Evolutionary conservation across 345 rosid genomes (phyloP).

Genomic region (Eucalyptus globulus): DNA sequence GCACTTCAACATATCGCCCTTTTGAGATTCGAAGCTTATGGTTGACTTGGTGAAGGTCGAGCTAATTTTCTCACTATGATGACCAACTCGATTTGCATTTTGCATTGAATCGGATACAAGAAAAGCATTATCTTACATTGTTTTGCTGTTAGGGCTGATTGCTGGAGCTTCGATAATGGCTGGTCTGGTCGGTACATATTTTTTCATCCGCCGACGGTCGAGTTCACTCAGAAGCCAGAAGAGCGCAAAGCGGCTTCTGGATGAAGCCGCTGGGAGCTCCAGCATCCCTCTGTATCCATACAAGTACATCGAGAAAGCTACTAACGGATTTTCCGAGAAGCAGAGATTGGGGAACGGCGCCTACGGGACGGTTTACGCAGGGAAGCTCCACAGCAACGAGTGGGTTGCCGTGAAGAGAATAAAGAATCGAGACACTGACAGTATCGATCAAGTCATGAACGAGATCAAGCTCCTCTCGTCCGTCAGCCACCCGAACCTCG

Average conservation of each 20-base stretch:
- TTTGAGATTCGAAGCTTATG: background rate
- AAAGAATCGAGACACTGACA: slow-evolving; percentile 60
- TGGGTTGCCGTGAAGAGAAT: slow-evolving; percentile 91
- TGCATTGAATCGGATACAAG: background rate
- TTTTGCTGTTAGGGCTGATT: slow-evolving; percentile 26
- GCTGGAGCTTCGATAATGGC: slow-evolving; percentile 50
- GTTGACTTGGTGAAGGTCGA: background rate
- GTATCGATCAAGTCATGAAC: slow-evolving; percentile 89
- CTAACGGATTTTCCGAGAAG: slow-evolving; percentile 59
- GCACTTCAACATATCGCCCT: background rate
- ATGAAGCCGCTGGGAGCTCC: slow-evolving; percentile 74
- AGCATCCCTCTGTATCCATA: slow-evolving; percentile 56
- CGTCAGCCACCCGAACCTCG: slow-evolving; percentile 90
- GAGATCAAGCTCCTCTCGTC: slow-evolving; percentile 90
- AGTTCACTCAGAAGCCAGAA: slow-evolving; percentile 25
- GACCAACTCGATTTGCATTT: background rate
- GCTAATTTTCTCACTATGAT: background rate
- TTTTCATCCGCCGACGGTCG: slow-evolving; percentile 28
- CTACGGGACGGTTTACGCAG: slow-evolving; percentile 91
- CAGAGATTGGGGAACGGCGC: slow-evolving; percentile 89
- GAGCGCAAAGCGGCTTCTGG: slow-evolving; percentile 66
- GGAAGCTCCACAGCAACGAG: slow-evolving; percentile 56
- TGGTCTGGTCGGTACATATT: slow-evolving; percentile 28
- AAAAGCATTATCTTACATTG: background rate
- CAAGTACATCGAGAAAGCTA: slow-evolving; percentile 79